Base-by-base conservation (phyloP, 768 basidiomycete genomes). In the Phlebiopsis flavidoalba region DNA sequence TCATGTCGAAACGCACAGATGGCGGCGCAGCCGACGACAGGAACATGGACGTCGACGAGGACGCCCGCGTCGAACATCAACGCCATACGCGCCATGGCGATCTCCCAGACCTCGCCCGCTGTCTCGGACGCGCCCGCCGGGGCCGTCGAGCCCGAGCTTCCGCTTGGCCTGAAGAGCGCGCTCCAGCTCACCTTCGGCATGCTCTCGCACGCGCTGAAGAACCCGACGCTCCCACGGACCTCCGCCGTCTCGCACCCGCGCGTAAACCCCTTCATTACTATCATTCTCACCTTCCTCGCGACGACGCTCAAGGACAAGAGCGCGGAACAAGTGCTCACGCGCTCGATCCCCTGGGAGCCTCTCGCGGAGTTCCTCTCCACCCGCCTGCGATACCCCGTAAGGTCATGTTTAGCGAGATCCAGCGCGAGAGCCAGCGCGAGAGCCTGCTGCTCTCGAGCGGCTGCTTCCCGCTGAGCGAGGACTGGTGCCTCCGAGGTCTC, bases 401-500 rank as follows among this genome's bases (percentile, higher is more conserved):
- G 37, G 73, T 85, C 8, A 77, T 86, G 37, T 64, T 62, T 43
- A 70, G 63, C 53, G 69, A 57, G 57, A 31, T 31, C 26, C 26
- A 31, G 26, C 26, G 26, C 26, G n/a, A n/a, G n/a, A 65, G 63
- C 64, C 67, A 57, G n/a, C 71, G 74, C 37, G 81, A 87, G 49
- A 85, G 86, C 78, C 71, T 76, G 22, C 84, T 95, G 77, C 77
- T 91, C 35, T 89, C 88, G 0, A 84, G 79, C 49, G 84, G 84
- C 14, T 87, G 84, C 62, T 75, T 82, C 21, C 86, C 87, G 0
- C 76, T 98, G 1, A 82, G 91, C 0, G 97, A 99, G 73, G 97
- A 98, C 68, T 98, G 95, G 94, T 91, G 90, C 67, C 71, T 98
- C 65, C 83, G 97, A 35, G 97, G 97, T 1, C 93, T 95, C 87